Evolutionary conservation across 352 stramenopile species (phyloP), one percentile per base, ranked within the genome.

Genomic region (Pythium phragmitis): DNA sequence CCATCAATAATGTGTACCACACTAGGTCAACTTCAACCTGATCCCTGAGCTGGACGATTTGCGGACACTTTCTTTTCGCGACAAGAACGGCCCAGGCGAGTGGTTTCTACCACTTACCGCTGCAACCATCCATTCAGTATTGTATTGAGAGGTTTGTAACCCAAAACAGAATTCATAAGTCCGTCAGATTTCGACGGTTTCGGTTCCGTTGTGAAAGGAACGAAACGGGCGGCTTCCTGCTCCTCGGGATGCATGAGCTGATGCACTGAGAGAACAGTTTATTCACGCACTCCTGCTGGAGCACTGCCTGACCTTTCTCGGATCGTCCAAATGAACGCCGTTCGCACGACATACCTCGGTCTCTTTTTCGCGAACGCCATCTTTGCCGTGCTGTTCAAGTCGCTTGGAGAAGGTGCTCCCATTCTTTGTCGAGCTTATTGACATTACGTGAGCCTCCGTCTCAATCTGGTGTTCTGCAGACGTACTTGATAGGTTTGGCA

Each of bases 331-430:
- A 77, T 83, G 53, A 76, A 77, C 52, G 77, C 67, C 52, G 36
- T 80, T 33, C 80, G 80, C 1, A 65, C 60, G 11, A 65, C 70
- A 39, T 93, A 91, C 58, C 76, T 90, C 19, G 65, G 39, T 16
- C 63, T 91, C 30, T 93, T 93, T 77, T 86, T 93, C 55, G 76
- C 72, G 51, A 93, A 90, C 47, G 79, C 82, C 33, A 81, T 88
- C 49, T 83, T 90, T 47, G 84, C 80, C 0, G 74, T 65, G 7
- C 57, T 89, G 47, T 83, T 93, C 67, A 83, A 85, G 59, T 75
- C 79, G 11, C 65, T 88, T 11, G 84, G 84, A 0, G 67, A 86
- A 72, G 75, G 79, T 91, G 39, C 5, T 60, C 16, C 8, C 17
- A 14, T 41, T 49, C 9, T 46, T 7, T 46, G 16, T 14, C 17